Evolutionary conservation across 805 yeast genomes (phyloP), one percentile per base, ranked within the genome.

Genomic region (Candida boleticola): DNA sequence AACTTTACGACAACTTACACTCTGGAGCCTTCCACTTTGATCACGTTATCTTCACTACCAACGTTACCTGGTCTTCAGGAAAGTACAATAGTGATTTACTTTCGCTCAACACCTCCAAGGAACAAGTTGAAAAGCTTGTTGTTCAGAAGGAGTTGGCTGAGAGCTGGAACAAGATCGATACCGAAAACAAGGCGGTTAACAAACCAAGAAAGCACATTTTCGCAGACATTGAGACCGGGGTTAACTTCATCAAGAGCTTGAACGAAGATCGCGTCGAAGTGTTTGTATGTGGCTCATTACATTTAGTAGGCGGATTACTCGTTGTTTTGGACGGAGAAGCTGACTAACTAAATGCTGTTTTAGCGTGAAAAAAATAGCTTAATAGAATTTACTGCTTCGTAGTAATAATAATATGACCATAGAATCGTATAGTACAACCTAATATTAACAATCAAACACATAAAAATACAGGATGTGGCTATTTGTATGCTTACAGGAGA

Each of bases 241-340:
- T 77, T 38, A 74, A 72, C 37, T 75, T 69, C 50, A 75, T 80
- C 39, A 74, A 76, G 44, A 62, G 75, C 19, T 56, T 77, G 35
- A 68, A 68, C 37, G 66, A 66, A 10, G 49, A 46, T 14, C 54
- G 49, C 21, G 63, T 80, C 18, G 89, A 89, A 48, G 95, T 89
- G 1, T 85, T 89, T 65, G 97, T 89, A 0, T 85, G 95, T 45
- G 99, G 99, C 1, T 89, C 97, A 4, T 70, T 93, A 49, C 97
- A 92, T 60, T 69, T 95, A 43, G 96, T 93, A 9, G 99, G 99
- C 14, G 99, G 98, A 0, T 77, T 93, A 43, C 64, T 93, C 29
- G 89, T 89, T 2, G 97, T 90, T 4, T 65, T 89, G 33, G 97
- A 92, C 41, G 61, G 62, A 20, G 62, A 63, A 36, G 61, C 47